Base-by-base conservation (phyloP, 2,329 filamentous ascomycete species). In the Penicillium janthinellum region DNA sequence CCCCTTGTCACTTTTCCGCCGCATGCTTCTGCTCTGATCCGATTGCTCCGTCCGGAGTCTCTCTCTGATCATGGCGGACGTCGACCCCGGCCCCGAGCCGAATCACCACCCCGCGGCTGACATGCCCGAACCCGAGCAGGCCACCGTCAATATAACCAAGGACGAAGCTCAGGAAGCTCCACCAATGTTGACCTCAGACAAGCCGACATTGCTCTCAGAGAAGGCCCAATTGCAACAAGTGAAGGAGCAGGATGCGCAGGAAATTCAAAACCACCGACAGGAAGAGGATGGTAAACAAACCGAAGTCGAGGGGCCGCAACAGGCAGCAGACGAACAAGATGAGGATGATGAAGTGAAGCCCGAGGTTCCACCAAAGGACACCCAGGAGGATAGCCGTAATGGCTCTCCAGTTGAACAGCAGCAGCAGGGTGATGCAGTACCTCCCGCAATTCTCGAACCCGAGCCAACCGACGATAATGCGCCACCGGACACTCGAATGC, bases 11-110 rank as follows among this genome's bases (percentile, higher is more conserved):
- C 57, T 61, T 65, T 60, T 52, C 52, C 58, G 59, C 64, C 64
- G 62, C 56, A 67, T 66, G 63, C 51, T 59, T 65, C 54, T 68
- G 67, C 62, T 58, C 62, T 68, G 56, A 65, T 65, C 66, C 58
- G 61, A 64, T 64, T 63, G 64, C 68, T 70, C 69, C 73, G 68
- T 58, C 65, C 68, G 72, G 73, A 75, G 73, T 74, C 68, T 71
- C 64, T 63, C 67, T 63, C 67, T 75, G 74, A 75, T 62, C 67
- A 78, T 78, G 76, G 76, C 74, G 69, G 76, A 78, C 66, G 73
- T 73, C 56, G 74, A 77, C 63, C 67, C 74, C 64, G 71, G 69
- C 71, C 68, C 71, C 60, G 72, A 73, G 70, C 72, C 70, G 57
- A 61, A 64, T 64, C 68, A 70, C 44, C 62, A 66, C 64, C 63